Base-by-base conservation (phyloP, 768 basidiomycete genomes). In the Leucosporidium creatinivorum region DNA sequence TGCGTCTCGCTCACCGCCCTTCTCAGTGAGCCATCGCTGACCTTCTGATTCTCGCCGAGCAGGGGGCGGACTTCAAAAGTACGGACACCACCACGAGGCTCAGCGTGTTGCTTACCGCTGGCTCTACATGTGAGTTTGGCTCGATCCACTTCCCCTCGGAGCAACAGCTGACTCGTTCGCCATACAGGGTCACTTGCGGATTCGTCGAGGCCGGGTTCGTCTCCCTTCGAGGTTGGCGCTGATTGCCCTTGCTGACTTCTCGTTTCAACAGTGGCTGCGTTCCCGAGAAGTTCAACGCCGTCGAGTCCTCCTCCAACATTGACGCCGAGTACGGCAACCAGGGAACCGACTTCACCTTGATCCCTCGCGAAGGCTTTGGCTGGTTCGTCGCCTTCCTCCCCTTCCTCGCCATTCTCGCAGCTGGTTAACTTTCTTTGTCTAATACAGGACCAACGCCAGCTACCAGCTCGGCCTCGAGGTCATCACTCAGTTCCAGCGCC, bases 211-310 rank as follows among this genome's bases (percentile, higher is more conserved):
- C 96, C 79, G 98, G 39, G 39, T 44, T 44, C 39, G 39, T 44
- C 39, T 15, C 8, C 39, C 15, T 44, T 17, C 39, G 15, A 3
- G 8, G 13, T 17, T 13, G 97, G 78, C 94, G 94, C 5, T 91
- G 96, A 47, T 93, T 98, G 2, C 96, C 77, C 93, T 96, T 75
- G 93, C 93, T 4, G 93, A 96, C 71, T 28, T 28, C 1, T 28
- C 54, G 6, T 78, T 94, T 94, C 80, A 96, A 44, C 39, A 44
- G 96, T 78, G 94, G 93, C 6, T 91, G 96, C 52, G 93, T 97
- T 4, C 93, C 94, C 0, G 94, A 98, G 81, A 98, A 98, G 85
- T 97, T 98, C 77, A 93, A 99, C 76, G 94, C 93, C 3, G 94
- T 99, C 72, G 90, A 87, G 78, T 84, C 96, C 26, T 94, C 91